phyloP scores from a whole-genome alignment of 202 grass and related monocot species.

The Brachypodium distachyon region DNA sequence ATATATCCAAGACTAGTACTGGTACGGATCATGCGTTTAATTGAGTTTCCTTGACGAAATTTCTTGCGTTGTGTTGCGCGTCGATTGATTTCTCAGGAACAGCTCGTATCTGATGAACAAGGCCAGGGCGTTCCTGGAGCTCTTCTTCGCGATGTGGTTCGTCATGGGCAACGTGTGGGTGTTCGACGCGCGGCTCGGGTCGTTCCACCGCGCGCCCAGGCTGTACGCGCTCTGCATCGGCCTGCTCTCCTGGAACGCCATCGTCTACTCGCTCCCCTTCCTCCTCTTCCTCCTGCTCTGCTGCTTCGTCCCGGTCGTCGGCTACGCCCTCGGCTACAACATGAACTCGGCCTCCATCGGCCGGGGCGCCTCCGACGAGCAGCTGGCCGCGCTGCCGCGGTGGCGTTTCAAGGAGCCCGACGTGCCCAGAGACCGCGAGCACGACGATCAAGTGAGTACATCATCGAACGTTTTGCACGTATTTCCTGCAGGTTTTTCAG shows the following conservation, averaged over 20 bases:
- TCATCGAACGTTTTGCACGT: background rate
- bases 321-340: constrained; percentile 76
- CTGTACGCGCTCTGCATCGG: constrained; percentile 72
- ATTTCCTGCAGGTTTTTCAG: background rate
- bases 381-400: constrained; percentile 61
- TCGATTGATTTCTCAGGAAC: background rate
- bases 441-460: constrained; percentile 43
- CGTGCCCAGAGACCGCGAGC: background rate
- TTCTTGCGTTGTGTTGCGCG: too few species aligned
- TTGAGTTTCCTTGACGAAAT: background rate
- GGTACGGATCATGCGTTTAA: too few species aligned
- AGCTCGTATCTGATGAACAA: constrained; percentile 85
- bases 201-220: constrained; percentile 66
- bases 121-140: constrained; percentile 75
- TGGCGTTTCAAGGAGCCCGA: constrained; percentile 68
- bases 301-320: constrained; percentile 81
- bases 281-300: constrained; percentile 95
- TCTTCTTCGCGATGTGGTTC: constrained; percentile 97
- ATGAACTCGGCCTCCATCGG: constrained; percentile 77
- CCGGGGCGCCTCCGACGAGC: constrained; percentile 77
- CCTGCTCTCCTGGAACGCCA: constrained; percentile 79
- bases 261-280: constrained; percentile 94
- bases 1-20: too few species aligned
- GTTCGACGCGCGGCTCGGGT: constrained; percentile 74
- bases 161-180: constrained; percentile 99